Evolutionary conservation across 805 yeast genomes (phyloP), one percentile per base, ranked within the genome.

Genomic region (Saturnispora zaruensis): DNA sequence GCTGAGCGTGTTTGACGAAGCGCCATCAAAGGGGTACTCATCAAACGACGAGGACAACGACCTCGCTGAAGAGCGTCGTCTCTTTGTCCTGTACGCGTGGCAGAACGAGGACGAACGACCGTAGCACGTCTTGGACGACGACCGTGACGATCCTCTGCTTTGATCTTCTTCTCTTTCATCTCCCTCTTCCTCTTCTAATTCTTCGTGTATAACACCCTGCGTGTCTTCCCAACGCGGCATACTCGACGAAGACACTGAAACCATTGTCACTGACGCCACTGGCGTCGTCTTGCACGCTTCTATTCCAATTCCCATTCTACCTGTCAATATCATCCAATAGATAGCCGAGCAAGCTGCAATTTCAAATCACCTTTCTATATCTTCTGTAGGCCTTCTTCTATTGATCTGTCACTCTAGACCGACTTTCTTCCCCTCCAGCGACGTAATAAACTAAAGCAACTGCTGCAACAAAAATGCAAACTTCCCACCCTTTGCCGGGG

Each of bases 61-160:
- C 18, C 28, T 18, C 1, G 18, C 23, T 1, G 40, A 30, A 5
- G 45, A 28, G 9, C 25, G 33, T 18, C 34, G 18, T 13, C 50
- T 41, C 28, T 44, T 20, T 9, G 41, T 30, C 9, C 24, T 26
- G 18, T 47, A 47, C 1, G 41, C 45, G 26, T 23, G 8, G 14
- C 26, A 14, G n/a, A 47, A 40, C 7, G 50, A 47, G 7, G 50
- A 41, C 20, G 50, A 47, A 11, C 38, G 33, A 2, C 45, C 33
- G 7, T 41, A n/a, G 9, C 45, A 47, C 9, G 24, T 9, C 24
- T 21, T 46, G 3, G 50, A 41, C 4, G 50, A 47, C 8, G 50
- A 47, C 16, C 45, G 8, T 21, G 45, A 28, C 18, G 38, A 40
- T 6, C 11, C 20, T 18, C 11, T 23, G 8, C 21, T 36, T 18